A percentile compares a stretch with the other conserved stretches of the same genome.
Evolutionary conservation across 495 filamentous ascomycete genomes (phyloP).

Genomic region (Podospora tetraspora): DNA sequence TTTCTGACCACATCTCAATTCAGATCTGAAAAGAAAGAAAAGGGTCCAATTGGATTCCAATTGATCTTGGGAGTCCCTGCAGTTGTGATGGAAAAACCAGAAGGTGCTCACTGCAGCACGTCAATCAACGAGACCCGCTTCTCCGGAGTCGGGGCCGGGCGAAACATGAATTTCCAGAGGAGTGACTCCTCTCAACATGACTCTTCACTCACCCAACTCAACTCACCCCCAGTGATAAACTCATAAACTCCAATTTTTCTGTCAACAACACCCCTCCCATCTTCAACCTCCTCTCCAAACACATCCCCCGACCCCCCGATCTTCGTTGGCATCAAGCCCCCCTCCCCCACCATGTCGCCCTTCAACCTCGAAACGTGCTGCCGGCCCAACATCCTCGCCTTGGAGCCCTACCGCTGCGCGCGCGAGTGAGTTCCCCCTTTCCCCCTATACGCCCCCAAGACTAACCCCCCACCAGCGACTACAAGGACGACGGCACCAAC

Average conservation of each 20-base stretch:
- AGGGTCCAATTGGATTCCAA: neutral
- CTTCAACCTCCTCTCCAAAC: neutral
- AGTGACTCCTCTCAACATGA: conserved; percentile 3
- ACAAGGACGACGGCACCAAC: conserved; percentile 97
- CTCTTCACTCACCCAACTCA: neutral
- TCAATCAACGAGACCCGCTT: neutral
- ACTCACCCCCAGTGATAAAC: neutral
- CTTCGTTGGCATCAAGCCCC: neutral
- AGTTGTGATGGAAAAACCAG: neutral
- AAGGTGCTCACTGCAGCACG: neutral
- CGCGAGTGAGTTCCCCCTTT: conserved; percentile 58
- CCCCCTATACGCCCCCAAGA: conserved; percentile 14
- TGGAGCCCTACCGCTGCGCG: conserved; percentile 80
- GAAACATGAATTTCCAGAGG: neutral
- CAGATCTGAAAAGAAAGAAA: neutral
- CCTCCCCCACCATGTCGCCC: conserved; percentile 34
- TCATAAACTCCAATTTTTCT: neutral
- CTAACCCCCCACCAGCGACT: conserved; percentile 59
- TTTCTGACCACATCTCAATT: neutral
- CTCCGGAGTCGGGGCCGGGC: conserved; percentile 2
- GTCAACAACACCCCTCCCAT: neutral
- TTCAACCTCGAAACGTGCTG: conserved; percentile 80
- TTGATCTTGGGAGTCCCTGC: neutral
- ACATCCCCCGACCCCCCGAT: neutral
- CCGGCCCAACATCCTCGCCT: conserved; percentile 72